Base-by-base conservation (phyloP, 768 basidiomycete species). In the Xerocomellus dryophilus region DNA sequence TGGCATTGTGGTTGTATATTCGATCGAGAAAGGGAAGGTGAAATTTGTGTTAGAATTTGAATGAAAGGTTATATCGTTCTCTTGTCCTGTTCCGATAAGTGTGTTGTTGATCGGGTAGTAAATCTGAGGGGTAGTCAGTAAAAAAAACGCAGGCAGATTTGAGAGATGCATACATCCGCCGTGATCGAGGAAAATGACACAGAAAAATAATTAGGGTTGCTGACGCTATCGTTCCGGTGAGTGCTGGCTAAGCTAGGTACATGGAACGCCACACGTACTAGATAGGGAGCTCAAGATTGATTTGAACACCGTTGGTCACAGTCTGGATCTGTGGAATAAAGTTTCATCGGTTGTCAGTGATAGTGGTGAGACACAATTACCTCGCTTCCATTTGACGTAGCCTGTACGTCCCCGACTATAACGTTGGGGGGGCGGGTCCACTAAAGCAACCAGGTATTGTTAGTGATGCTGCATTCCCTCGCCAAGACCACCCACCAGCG, bases 201-300 rank as follows among this genome's bases (percentile, higher is more conserved):
- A 9, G 78, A 70, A 65, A 93, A 90, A 70, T 82, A 90, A 67
- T 93, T 93, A 27, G 90, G 91, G 62, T 93, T 93, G 64, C 74
- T 73, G 50, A 92, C 86, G 27, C 90, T 93, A 60, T 51, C 27
- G 6, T 51, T 52, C 40, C 9, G 31, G 36, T 62, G n/a, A 57
- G 58, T 42, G 42, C 23, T 34, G 5, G 55, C 32, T 2, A 39
- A 46, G 35, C 23, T n/a, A 48, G 8, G 10, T 9, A 29, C 25
- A 42, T 10, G 3, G 52, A 35, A 35, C 10, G 5, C 46, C 32
- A 52, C 21, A 68, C 85, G 51, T 60, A 89, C 87, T 79, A 76
- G 59, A 90, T 83, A 59, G 82, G 77, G n/a, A 89, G 74, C 32
- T 77, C 79, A 41, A 91, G 74, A 57, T 84, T 82, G 39, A 89